These are phyloP conservation scores for Aphanomyces astaci DNA, from an alignment of 352 stramenopile species.

Conservation along the genomic window DNA sequence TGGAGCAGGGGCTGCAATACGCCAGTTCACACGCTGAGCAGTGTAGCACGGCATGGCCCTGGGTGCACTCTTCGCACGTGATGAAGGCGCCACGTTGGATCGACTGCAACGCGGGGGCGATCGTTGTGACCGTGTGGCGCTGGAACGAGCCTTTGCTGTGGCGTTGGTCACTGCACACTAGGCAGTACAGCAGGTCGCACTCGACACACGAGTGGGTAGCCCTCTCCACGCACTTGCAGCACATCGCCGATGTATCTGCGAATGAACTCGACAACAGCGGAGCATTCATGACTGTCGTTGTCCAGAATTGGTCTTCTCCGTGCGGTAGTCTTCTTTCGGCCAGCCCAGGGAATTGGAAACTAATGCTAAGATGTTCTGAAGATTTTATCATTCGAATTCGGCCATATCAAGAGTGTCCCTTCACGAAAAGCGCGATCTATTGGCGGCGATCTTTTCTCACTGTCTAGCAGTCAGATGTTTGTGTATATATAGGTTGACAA, in stretches of 20 bases:
- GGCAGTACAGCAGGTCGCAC: constrained; percentile 37
- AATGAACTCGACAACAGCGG: background rate
- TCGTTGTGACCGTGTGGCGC: constrained; percentile 27
- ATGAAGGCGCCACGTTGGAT: background rate
- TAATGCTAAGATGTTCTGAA: background rate
- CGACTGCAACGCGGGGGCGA: too few species aligned
- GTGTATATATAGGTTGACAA: too few species aligned
- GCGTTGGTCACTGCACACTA: constrained; percentile 26
- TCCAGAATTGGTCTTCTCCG: background rate
- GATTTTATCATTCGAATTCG: background rate
- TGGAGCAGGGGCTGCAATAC: constrained; percentile 38
- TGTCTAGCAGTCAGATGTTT: too few species aligned
- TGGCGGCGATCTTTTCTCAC: too few species aligned
- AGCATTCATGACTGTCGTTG: background rate
- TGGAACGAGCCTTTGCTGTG: constrained; percentile 35
- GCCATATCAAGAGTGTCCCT: background rate
- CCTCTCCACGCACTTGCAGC: constrained; percentile 28
- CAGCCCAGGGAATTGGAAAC: background rate
- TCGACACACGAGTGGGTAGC: constrained; percentile 25
- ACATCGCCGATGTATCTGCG: background rate
- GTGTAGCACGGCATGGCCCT: constrained; percentile 26
- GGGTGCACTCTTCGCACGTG: constrained; percentile 43
- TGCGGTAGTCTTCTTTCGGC: too few species aligned
- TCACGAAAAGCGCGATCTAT: background rate
- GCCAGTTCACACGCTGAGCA: constrained; percentile 44